Conservation (phyloP, 768 basidiomycete genomes). For the Pisolithus albus region DNA sequence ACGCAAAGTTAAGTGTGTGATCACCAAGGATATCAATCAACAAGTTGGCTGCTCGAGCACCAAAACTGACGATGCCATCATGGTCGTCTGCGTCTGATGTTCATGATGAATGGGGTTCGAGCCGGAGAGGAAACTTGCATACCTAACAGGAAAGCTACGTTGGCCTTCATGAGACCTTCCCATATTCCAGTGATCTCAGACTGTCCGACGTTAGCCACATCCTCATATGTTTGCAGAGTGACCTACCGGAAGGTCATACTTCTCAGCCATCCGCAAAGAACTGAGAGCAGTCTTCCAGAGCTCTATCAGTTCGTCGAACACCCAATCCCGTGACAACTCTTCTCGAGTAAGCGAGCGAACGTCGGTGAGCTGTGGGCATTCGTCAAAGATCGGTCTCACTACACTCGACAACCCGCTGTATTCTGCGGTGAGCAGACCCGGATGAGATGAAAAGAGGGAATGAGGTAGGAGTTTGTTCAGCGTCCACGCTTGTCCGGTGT, state of each 20-base stretch:
- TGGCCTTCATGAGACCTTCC: constrained; percentile 48
- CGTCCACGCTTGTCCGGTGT: constrained; percentile 36
- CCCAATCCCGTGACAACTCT: constrained; percentile 48
- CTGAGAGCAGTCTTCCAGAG: constrained; percentile 47
- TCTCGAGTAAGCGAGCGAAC: constrained; percentile 50
- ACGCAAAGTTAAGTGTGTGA: constrained; percentile 35
- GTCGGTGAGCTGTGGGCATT: constrained; percentile 47
- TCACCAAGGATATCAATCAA: constrained; percentile 47
- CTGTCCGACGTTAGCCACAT: constrained; percentile 21
- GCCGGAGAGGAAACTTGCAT: constrained; percentile 4
- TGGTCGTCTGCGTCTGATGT: constrained; percentile 39
- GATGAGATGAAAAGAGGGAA: constrained; percentile 48
- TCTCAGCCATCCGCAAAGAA: constrained; percentile 40
- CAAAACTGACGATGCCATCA: constrained; percentile 33
- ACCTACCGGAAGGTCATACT: constrained; percentile 46
- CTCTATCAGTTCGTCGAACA: constrained; percentile 45
- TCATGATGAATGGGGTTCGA: constrained; percentile 1
- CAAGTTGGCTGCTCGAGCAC: constrained; percentile 33
- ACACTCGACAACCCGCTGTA: constrained; percentile 39
- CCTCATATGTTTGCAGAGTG: not conserved
- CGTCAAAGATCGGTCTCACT: constrained; percentile 48
- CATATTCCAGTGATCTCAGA: constrained; percentile 47
- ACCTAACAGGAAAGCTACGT: constrained; percentile 44
- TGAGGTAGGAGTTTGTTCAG: constrained; percentile 42
- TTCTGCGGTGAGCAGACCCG: constrained; percentile 50